Percentiles rank a stretch among this genome's conserved stretches.
Conservation (phyloP, 2,329 filamentous ascomycete genomes). For the Pseudocercospora eumusae region DNA sequence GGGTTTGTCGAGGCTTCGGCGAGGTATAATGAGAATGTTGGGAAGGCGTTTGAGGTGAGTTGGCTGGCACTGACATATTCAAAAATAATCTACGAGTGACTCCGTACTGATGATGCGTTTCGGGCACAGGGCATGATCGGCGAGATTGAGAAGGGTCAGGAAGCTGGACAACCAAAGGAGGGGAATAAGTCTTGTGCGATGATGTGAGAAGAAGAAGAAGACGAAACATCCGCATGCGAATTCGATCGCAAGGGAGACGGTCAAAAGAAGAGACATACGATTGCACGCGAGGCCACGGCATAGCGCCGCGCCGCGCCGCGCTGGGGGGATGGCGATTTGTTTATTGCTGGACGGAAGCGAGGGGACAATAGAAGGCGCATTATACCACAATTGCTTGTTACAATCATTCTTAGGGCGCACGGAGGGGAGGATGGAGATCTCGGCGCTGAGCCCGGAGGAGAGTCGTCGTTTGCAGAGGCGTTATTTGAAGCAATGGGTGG, state of each 20-base stretch:
- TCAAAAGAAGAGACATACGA: not conserved
- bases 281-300: not conserved
- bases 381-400: slow-evolving; percentile 9
- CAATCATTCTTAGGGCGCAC: not conserved
- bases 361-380: slow-evolving; percentile 7
- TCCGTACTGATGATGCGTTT: not conserved
- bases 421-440: not conserved
- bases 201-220: slow-evolving; percentile 77
- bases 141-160: slow-evolving; percentile 83
- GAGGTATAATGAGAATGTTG: slow-evolving; percentile 90
- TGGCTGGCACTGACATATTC: too few relatives aligned
- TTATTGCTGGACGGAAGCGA: not conserved
- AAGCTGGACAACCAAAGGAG: slow-evolving; percentile 83
- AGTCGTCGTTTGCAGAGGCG: not conserved
- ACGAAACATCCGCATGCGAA: not conserved
- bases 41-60: slow-evolving; percentile 75
- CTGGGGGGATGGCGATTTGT: not conserved
- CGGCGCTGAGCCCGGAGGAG: not conserved
- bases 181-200: slow-evolving; percentile 73
- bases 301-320: not conserved
- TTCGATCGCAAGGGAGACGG: not conserved
- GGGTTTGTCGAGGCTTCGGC: slow-evolving; percentile 95
- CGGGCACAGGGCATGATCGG: slow-evolving; percentile 72
- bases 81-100: too few relatives aligned
- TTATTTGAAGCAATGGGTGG: slow-evolving; percentile 3